These are phyloP conservation scores for Fusarium sp. DNA, from an alignment of 2,329 filamentous ascomycete species.

Conservation along the genomic window DNA sequence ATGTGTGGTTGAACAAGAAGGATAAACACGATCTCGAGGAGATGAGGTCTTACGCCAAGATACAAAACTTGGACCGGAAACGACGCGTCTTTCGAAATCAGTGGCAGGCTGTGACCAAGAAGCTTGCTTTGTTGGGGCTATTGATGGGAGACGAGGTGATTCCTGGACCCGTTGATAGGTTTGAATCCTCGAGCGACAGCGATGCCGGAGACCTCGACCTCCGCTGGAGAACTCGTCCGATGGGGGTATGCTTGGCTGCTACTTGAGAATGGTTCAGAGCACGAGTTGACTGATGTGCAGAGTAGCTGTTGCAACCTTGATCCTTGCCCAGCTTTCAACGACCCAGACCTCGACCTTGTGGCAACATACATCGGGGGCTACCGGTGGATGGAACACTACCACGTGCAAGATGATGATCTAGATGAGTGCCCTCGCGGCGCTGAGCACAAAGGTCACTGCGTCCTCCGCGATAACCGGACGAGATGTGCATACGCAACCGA, in stretches of 20 bases:
- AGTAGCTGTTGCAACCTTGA: constrained; percentile 24
- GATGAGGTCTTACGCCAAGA: constrained; percentile 7
- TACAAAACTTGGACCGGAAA: constrained; percentile 1
- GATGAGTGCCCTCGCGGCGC: constrained; percentile 30
- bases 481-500: constrained; percentile 31
- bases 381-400: constrained; percentile 29
- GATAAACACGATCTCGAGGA: constrained; percentile 12
- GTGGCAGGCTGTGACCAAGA: constrained; percentile 23
- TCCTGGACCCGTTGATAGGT: neutral
- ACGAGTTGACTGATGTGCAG: constrained; percentile 2
- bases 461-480: constrained; percentile 27
- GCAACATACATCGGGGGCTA: constrained; percentile 26
- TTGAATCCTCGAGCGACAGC: constrained; percentile 22
- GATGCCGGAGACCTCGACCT: constrained; percentile 19
- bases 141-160: constrained; percentile 25
- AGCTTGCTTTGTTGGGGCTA: constrained; percentile 16
- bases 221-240: constrained; percentile 11
- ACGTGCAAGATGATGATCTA: constrained; percentile 27
- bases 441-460: constrained; percentile 26
- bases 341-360: constrained; percentile 23
- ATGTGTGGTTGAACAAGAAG: constrained; percentile 23
- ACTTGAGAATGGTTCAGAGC: neutral
- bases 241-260: constrained; percentile 2
- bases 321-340: constrained; percentile 24
- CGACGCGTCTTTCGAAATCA: constrained; percentile 16